Base-by-base conservation (phyloP, 108 stramenopile species). In the Cylindrotheca closterium region DNA sequence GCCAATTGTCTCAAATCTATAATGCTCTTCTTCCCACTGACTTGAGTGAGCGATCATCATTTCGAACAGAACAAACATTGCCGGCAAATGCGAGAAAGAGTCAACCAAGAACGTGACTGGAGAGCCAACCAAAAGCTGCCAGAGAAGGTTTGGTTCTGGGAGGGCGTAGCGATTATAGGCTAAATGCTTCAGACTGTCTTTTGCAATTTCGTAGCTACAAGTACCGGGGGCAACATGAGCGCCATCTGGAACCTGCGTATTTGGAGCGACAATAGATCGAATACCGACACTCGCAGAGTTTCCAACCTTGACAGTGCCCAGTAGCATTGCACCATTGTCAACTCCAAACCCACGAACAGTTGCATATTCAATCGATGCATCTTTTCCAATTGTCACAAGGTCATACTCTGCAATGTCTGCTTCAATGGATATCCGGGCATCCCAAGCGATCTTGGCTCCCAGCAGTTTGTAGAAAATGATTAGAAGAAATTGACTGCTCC, bases 361-460 rank as follows among this genome's bases (percentile, higher is more conserved):
- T 23, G 80, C 48, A 42, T 73, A 78, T 37, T 87, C 86, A 26
- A 87, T 63, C 22, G 30, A 55, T 3, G 78, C 82, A 50, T 67
- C 52, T 23, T 81, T 56, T 22, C 78, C 82, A 67, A 87, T 72
- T 8, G 46, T 63, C 3, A 87, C 66, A 17, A 87, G 63, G 58
- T 87, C 86, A 56, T 66, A 83, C 55, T 87, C 86, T 2, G 77
- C 86, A 31, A 87, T 67, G 18, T 87, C 79, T 0, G 82, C 80
- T 10, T 72, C 63, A 2, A 68, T 30, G 28, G 69, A 68, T 37
- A 87, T 83, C 30, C 60, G 55, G 5, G 70, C 82, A 19, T 62
- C 56, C 23, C 50, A 49, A 8, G 82, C 86, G 52, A 87, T 81
- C 15, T 68, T 76, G 12, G 86, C 86, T 27, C 86, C 86, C 17